phyloP scores from a whole-genome alignment of 2,329 filamentous ascomycete species.

The Clonostachys rosea region DNA sequence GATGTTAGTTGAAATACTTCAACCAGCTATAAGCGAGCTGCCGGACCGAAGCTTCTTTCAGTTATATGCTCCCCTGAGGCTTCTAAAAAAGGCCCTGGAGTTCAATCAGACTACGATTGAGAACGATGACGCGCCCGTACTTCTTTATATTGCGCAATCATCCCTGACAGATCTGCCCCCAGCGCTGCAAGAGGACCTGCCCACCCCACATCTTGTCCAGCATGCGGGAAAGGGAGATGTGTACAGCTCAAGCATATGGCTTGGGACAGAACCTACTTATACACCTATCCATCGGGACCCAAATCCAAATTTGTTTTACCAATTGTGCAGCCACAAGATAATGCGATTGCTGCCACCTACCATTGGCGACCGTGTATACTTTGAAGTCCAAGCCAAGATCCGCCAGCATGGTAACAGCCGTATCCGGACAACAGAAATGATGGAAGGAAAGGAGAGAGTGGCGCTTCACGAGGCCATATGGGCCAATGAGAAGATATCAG shows the following conservation, averaged over 20 bases:
- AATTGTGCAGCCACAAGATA: slow-evolving; percentile 69
- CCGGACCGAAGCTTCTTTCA: slow-evolving; percentile 40
- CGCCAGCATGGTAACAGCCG: slow-evolving; percentile 31
- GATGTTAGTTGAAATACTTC: slow-evolving; percentile 21
- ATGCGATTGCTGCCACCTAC: slow-evolving; percentile 67
- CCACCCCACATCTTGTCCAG: slow-evolving; percentile 59
- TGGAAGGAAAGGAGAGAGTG: slow-evolving; percentile 70
- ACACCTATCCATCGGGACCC: slow-evolving; percentile 91
- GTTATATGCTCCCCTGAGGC: slow-evolving; percentile 55
- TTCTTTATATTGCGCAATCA: slow-evolving; percentile 85
- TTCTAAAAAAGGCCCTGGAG: slow-evolving; percentile 55
- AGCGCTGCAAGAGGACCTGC: slow-evolving; percentile 59
- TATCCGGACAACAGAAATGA: slow-evolving; percentile 83
- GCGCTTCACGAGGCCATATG: slow-evolving; percentile 68
- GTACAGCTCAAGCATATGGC: slow-evolving; percentile 85
- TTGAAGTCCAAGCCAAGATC: slow-evolving; percentile 35
- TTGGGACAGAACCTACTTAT: slow-evolving; percentile 80
- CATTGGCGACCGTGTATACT: slow-evolving; percentile 61
- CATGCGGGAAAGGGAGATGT: slow-evolving; percentile 71
- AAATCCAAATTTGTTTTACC: slow-evolving; percentile 88
- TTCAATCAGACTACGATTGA: slow-evolving; percentile 31
- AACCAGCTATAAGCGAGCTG: slow-evolving; percentile 13
- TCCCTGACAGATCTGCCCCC: slow-evolving; percentile 64
- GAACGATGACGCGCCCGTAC: slow-evolving; percentile 8
- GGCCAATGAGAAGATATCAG: slow-evolving; percentile 30